Conservation (phyloP, 805 yeast species). For the Metschnikowia santaceciliae region DNA sequence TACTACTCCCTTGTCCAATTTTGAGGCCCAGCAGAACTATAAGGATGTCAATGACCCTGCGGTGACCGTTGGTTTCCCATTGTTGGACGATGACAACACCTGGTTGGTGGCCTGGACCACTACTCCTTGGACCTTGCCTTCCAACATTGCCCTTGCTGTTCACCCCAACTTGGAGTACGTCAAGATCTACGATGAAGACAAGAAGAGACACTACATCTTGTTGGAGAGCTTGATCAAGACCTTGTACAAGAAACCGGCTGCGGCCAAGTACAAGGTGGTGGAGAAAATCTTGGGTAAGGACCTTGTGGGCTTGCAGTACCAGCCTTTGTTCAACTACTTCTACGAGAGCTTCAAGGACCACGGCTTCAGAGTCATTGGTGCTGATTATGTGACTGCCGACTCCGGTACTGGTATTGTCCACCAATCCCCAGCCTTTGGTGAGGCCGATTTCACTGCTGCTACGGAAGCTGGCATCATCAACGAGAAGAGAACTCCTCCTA, state of each 20-base stretch:
- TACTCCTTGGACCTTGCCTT: constrained; percentile 99
- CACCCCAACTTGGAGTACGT: constrained; percentile 88
- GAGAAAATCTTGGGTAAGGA: constrained; percentile 78
- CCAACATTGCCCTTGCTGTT: constrained; percentile 88
- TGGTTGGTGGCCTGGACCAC: constrained; percentile 97
- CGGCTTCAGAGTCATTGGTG: constrained; percentile 80
- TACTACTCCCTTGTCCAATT: constrained; percentile 93
- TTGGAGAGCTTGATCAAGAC: constrained; percentile 79
- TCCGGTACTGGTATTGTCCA: constrained; percentile 99
- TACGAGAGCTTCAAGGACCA: constrained; percentile 66
- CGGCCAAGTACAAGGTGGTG: constrained; percentile 79
- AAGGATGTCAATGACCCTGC: constrained; percentile 98
- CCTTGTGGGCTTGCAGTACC: constrained; percentile 73
- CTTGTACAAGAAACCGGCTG: constrained; percentile 90
- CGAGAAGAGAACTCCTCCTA: constrained; percentile 73
- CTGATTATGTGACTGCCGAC: constrained; percentile 82
- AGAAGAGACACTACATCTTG: constrained; percentile 75
- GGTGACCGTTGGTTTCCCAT: constrained; percentile 84
- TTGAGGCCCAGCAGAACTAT: constrained; percentile 97
- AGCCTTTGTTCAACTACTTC: constrained; percentile 81
- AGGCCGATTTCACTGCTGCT: constrained; percentile 89
- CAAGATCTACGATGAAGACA: constrained; percentile 86
- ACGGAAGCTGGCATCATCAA: constrained; percentile 68
- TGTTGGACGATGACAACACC: constrained; percentile 76
- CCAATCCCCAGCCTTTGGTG: constrained; percentile 99